Conservation (phyloP, 179 eudicot genomes). For the Amaranthus tricolor region DNA sequence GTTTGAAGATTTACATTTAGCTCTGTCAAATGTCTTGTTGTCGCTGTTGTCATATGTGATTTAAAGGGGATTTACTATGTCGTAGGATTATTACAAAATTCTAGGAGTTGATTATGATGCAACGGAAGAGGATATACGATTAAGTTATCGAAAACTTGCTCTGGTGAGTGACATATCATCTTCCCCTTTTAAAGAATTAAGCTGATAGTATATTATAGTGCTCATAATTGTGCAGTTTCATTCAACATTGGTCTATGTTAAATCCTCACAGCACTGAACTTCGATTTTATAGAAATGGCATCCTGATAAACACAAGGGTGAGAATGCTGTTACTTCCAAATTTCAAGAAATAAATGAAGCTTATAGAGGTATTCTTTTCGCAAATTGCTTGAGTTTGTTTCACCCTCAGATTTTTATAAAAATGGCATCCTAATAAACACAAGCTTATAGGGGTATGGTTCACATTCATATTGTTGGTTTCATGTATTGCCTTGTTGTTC, state of each 20-base stretch:
- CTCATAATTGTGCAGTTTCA: neutral
- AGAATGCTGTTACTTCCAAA: slow-evolving; percentile 46
- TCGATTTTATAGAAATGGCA: slow-evolving; percentile 60
- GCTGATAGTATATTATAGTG: neutral
- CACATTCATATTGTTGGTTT: neutral
- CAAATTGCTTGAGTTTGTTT: neutral
- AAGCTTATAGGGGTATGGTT: too few relatives aligned
- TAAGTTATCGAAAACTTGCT: slow-evolving; percentile 54
- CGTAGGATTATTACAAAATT: slow-evolving; percentile 60
- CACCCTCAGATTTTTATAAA: too few relatives aligned
- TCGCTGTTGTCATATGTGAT: slow-evolving; percentile 15
- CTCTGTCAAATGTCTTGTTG: neutral
- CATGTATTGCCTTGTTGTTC: slow-evolving; percentile 8
- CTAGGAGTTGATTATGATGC: slow-evolving; percentile 66
- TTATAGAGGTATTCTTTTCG: slow-evolving; percentile 42
- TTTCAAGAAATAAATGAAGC: slow-evolving; percentile 71
- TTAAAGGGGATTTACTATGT: slow-evolving; percentile 15
- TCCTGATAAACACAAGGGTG: slow-evolving; percentile 66
- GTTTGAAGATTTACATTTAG: neutral
- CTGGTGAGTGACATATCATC: slow-evolving; percentile 41
- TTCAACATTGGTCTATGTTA: neutral
- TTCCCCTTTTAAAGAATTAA: neutral
- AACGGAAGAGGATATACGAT: slow-evolving; percentile 50
- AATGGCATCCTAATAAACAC: too few relatives aligned
- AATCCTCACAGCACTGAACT: slow-evolving; percentile 1